phyloP scores from a whole-genome alignment of 805 yeast genomes.

The Komagataella pseudopastoris region DNA sequence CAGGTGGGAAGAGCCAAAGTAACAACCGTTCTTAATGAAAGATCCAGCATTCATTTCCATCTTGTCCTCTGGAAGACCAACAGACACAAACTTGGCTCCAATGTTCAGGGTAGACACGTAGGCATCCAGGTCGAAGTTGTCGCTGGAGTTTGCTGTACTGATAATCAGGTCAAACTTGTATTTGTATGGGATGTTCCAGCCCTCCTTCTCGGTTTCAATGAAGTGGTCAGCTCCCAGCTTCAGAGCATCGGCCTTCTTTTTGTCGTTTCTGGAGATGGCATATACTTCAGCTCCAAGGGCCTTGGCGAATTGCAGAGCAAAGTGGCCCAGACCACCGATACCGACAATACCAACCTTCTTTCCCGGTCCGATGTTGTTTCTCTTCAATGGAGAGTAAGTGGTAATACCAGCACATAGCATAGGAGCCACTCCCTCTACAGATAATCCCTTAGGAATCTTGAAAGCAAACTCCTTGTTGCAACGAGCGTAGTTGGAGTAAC shows the following conservation, averaged over 20 bases:
- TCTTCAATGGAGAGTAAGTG: constrained; percentile 50
- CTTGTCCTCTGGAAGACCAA: constrained; percentile 49
- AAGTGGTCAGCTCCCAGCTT: constrained; percentile 45
- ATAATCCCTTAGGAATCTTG: constrained; percentile 43
- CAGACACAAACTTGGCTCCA: constrained; percentile 45
- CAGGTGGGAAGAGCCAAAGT: constrained; percentile 43
- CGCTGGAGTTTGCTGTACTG: constrained; percentile 38
- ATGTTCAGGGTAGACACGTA: constrained; percentile 40
- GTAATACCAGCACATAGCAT: constrained; percentile 71
- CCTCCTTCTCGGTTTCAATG: constrained; percentile 30
- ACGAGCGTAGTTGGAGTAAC: constrained; percentile 51
- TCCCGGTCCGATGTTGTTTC: constrained; percentile 23
- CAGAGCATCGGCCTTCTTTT: constrained; percentile 37
- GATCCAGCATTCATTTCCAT: constrained; percentile 27
- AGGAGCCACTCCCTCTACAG: constrained; percentile 50
- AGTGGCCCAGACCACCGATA: constrained; percentile 57
- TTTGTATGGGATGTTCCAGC: constrained; percentile 14
- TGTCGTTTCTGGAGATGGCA: constrained; percentile 36
- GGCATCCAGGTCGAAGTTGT: constrained; percentile 31
- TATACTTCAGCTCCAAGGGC: constrained; percentile 53
- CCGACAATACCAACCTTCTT: constrained; percentile 47
- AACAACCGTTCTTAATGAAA: constrained; percentile 30
- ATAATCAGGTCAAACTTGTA: constrained; percentile 35
- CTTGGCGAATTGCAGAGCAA: constrained; percentile 44
- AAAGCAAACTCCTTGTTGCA: constrained; percentile 50